phyloP scores from a whole-genome alignment of 148 eudicot genomes.

The Rhododendron griersonianum region DNA sequence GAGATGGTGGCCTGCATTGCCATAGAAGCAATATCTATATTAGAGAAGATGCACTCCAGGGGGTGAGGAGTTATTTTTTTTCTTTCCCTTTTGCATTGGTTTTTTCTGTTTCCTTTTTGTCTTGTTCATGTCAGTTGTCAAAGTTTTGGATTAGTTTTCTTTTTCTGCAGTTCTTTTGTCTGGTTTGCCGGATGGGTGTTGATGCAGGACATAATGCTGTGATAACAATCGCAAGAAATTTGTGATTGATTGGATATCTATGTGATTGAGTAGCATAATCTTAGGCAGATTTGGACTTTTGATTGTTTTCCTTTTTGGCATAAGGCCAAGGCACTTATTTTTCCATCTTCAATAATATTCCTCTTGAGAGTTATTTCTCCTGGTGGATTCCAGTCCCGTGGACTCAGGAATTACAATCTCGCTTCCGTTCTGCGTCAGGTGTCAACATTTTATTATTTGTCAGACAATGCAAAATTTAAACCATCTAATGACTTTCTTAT shows the following conservation, averaged over 20 bases:
- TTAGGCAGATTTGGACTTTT: background rate
- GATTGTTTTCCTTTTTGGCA: background rate
- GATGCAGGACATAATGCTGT: background rate
- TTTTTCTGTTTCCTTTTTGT: background rate
- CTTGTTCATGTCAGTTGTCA: background rate
- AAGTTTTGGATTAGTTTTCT: background rate
- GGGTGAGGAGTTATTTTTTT: conserved; percentile 40
- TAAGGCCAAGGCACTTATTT: background rate
- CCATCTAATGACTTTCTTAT: background rate
- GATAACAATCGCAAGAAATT: background rate
- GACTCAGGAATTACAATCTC: background rate
- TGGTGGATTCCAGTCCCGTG: background rate
- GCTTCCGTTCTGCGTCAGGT: background rate
- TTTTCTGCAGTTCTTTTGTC: background rate
- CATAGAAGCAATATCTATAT: conserved; percentile 75
- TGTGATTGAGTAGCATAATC: background rate
- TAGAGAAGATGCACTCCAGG: conserved; percentile 71
- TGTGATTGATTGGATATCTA: background rate
- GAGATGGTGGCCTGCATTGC: conserved; percentile 90
- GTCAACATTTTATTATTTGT: background rate
- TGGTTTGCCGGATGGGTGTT: background rate
- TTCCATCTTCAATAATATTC: background rate
- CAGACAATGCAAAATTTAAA: background rate
- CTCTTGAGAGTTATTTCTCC: background rate
- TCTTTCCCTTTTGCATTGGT: conserved; percentile 1